A percentile compares a stretch with the other conserved stretches of the same genome.
phyloP scores from a whole-genome alignment of 352 stramenopile genomes.

The Globisporangium acanthophoron region DNA sequence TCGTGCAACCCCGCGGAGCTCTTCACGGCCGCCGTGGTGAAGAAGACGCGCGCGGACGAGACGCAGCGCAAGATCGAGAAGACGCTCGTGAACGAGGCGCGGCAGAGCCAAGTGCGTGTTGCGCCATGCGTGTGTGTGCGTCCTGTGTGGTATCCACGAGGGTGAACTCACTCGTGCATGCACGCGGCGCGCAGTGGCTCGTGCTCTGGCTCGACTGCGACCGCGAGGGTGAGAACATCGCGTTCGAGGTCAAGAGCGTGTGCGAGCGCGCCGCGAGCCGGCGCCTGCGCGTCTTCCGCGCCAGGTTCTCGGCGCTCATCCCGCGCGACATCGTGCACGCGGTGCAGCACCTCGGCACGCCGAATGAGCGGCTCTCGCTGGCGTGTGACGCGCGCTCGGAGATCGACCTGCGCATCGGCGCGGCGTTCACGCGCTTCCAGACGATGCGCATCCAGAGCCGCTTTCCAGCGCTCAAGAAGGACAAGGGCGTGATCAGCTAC shows the following conservation, averaged over 20 bases:
- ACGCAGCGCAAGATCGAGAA: constrained; percentile 88
- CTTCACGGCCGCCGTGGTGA: constrained; percentile 88
- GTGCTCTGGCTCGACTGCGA: constrained; percentile 99
- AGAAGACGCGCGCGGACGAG: constrained; percentile 75
- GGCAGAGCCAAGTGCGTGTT: constrained; percentile 50
- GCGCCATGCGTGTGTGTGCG: too few relatives aligned
- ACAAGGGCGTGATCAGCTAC: constrained; percentile 94
- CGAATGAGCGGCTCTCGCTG: constrained; percentile 79
- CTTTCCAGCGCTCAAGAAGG: constrained; percentile 66
- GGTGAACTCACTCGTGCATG: constrained; percentile 3
- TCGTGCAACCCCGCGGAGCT: constrained; percentile 92
- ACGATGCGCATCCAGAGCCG: constrained; percentile 89
- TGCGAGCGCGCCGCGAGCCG: constrained; percentile 73
- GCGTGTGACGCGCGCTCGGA: constrained; percentile 91
- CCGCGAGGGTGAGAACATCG: constrained; percentile 99
- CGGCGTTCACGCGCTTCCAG: constrained; percentile 94
- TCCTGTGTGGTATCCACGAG: too few relatives aligned
- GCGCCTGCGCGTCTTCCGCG: constrained; percentile 79
- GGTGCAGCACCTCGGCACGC: constrained; percentile 69
- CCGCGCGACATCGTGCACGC: constrained; percentile 87
- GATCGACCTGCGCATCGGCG: constrained; percentile 93
- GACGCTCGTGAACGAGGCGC: constrained; percentile 87
- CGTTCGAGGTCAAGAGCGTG: constrained; percentile 92
- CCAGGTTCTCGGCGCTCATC: constrained; percentile 93
- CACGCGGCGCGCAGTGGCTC: constrained; percentile 58